Base-by-base conservation (phyloP, 192 early-diverging fungal species). In the Coemansia sp. region DNA sequence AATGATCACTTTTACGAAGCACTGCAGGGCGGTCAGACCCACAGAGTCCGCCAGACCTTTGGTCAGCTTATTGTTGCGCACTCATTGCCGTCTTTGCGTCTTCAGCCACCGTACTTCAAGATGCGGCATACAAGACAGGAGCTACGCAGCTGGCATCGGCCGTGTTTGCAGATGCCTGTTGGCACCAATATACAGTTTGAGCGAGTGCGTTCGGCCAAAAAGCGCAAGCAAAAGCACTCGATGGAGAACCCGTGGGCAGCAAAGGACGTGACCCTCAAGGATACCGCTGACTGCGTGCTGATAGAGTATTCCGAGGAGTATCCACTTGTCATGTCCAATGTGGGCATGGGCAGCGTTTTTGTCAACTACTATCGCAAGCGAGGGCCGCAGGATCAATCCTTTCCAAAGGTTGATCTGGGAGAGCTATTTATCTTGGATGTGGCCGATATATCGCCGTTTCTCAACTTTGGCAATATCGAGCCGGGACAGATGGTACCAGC, bases 241-340 rank as follows among this genome's bases (percentile, higher is more conserved):
- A 78, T 84, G 31, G 90, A 92, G 61, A 72, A 88, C 36, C 89
- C 95, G 83, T 85, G 89, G 68, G 91, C 83, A 34, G 85, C 89
- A 10, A 95, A 93, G 63, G 95, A 98, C 78, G 68, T 99, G 22
- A 92, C 92, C 11, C 82, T 98, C 6, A 93, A 92, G 54, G 97
- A 99, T 60, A 88, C 88, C 29, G 84, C 87, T 29, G 85, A 89
- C 63, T 96, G 88, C 75, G 85, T 93, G 0, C 69, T 99, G 45
- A 67, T 97, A 16, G 97, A 99, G 70, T 98, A 97, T 67, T 92
- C 92, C 0, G 96, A 99, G 69, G 97, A 99, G 77, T 92, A 96
- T 72, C 97, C 97, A 14, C 89, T 93, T 0, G 90, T 97, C 28
- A 65, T 99, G 61, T 90, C 91, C 25, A 97, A 97, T 67, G 84